Evolutionary conservation across 1,139 yeast species (phyloP), one percentile per base, ranked within the genome.

Genomic region (Yamadazyma triangularis): DNA sequence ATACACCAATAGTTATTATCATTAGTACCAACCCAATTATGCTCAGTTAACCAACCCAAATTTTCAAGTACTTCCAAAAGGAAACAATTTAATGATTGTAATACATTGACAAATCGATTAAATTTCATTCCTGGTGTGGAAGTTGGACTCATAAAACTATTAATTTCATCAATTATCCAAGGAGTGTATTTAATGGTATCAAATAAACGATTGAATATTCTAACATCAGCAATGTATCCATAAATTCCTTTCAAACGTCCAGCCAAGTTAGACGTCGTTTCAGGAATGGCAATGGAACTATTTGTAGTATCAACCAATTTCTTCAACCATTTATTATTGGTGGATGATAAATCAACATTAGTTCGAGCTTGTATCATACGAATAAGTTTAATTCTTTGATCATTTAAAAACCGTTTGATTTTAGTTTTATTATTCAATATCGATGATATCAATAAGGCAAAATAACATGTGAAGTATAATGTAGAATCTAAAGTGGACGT

Each of bases 1-100:
- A 58, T 48, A 40, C 68, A 60, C 73, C 73, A 68, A 44, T 56
- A 61, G 31, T 45, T 43, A 44, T 69, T 60, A 39, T 70, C 71
- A 23, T 47, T 42, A 13, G 76, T 72, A 6, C 66, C 63, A 2
- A 73, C 58, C 75, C 77, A 74, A 40, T 70, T 61, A 45, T 74
- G 79, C 28, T 73, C 79, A 2, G 74, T 66, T 25, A 70, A 53
- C 73, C 78, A 75, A 2, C 79, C 80, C n/a, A 70, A 66, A 34
- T 74, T 73, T 42, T 75, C 81, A 26, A 74, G 52, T 6, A 73
- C 56, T 47, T 75, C 80, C 40, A 68, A 56, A 4, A 64, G 53
- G 29, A 67, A 53, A 39, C 73, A 67, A 37, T 67, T 67, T 34
- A 68, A 38, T 2, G 73, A 54, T 44, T 68, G 73, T 18, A 58